These are phyloP conservation scores for Citrullus colocynthis DNA, from an alignment of 306 rosid species.

Conservation along the genomic window DNA sequence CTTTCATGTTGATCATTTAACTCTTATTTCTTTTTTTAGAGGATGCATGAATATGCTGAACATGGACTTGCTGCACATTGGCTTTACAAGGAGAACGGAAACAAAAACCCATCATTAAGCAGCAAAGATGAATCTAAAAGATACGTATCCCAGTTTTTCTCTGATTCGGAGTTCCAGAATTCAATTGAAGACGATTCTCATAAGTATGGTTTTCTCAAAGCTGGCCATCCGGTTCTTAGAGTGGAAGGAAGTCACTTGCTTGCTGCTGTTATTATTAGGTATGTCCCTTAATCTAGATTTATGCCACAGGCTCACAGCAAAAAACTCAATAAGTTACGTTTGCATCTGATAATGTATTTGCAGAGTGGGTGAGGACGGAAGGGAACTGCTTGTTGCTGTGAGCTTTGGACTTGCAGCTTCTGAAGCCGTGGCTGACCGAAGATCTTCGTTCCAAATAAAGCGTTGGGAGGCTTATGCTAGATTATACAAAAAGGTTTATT, in stretches of 20 bases:
- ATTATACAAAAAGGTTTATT: slow-evolving; percentile 64
- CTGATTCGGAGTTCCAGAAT: slow-evolving; percentile 46
- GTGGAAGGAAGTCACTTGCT: slow-evolving; percentile 93
- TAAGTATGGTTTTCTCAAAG: slow-evolving; percentile 53
- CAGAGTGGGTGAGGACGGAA: slow-evolving; percentile 77
- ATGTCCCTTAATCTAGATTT: slow-evolving; percentile 1
- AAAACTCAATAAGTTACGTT: not conserved
- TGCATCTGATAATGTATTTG: slow-evolving; percentile 17
- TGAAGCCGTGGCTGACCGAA: slow-evolving; percentile 82
- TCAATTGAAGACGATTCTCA: slow-evolving; percentile 30
- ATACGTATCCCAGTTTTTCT: slow-evolving; percentile 41
- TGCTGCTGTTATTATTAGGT: slow-evolving; percentile 83
- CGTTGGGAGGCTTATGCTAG: slow-evolving; percentile 91
- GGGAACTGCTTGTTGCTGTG: slow-evolving; percentile 82
- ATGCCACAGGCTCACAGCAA: not conserved
- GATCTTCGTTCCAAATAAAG: slow-evolving; percentile 57
- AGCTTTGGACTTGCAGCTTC: slow-evolving; percentile 78
- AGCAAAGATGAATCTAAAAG: slow-evolving; percentile 43
- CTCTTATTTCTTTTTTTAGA: slow-evolving; percentile 28
- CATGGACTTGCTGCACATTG: slow-evolving; percentile 99
- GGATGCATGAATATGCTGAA: slow-evolving; percentile 95
- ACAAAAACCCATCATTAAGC: slow-evolving; percentile 31
- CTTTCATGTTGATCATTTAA: slow-evolving; percentile 12
- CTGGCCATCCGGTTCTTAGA: slow-evolving; percentile 92
- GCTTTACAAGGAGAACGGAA: slow-evolving; percentile 89